Percentiles rank a stretch among this genome's conserved stretches.
Conservation (phyloP, 352 stramenopile species). For the Phytophthora ohioensis region DNA sequence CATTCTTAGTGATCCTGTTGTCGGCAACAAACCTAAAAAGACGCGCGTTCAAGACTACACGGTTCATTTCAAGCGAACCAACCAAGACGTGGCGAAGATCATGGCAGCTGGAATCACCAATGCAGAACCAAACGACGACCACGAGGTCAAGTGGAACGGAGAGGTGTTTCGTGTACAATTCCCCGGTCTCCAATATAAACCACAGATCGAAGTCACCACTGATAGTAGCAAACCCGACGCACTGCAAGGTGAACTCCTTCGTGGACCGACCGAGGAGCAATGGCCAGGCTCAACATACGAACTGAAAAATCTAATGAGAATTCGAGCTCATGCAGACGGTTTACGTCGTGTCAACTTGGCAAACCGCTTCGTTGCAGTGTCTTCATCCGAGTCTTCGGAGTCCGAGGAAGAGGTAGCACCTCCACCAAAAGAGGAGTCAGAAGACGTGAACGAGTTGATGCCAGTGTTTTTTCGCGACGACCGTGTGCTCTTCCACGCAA, state of each 20-base stretch:
- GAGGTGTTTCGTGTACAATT: constrained; percentile 48
- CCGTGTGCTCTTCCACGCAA: constrained; percentile 55
- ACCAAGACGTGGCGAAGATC: constrained; percentile 11
- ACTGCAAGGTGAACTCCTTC: constrained; percentile 3
- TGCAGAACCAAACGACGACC: constrained; percentile 22
- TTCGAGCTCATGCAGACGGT: constrained; percentile 57
- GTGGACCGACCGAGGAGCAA: constrained; percentile 11
- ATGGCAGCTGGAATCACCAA: constrained; percentile 13
- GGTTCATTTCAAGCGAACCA: constrained; percentile 41
- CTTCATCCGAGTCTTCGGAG: constrained; percentile 46
- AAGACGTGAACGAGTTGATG: constrained; percentile 36
- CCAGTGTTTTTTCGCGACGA: constrained; percentile 59
- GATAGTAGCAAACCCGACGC: neutral
- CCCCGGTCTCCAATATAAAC: constrained; percentile 6
- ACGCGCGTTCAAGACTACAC: constrained; percentile 42
- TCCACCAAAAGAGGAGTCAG: constrained; percentile 29
- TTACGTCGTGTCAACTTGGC: constrained; percentile 61
- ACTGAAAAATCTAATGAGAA: constrained; percentile 52
- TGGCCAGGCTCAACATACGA: constrained; percentile 50
- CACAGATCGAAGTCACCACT: neutral
- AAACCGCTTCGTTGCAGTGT: constrained; percentile 54
- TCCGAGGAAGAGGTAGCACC: constrained; percentile 36
- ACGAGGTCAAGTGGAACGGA: constrained; percentile 52
- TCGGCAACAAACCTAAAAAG: constrained; percentile 35
- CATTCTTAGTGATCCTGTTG: neutral